A percentile compares a stretch with the other conserved stretches of the same genome.
Conservation (phyloP, 495 filamentous ascomycete species). For the Lepraria neglecta region DNA sequence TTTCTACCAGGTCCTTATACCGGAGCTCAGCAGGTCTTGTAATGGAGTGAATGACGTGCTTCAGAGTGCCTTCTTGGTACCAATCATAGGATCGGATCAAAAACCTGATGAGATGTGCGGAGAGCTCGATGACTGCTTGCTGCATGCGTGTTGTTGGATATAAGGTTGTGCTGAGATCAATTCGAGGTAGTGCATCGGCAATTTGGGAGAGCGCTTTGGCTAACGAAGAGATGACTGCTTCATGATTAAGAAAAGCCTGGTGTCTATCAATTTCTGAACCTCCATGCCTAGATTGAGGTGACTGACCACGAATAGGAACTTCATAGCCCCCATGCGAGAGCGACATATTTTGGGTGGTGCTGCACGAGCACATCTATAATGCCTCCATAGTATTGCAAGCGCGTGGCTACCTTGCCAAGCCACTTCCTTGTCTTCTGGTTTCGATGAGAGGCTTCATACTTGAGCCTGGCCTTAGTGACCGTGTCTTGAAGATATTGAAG, state of each 20-base stretch:
- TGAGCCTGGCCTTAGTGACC: too few relatives aligned
- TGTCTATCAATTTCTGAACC: too few relatives aligned
- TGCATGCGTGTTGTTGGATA: conserved; percentile 36
- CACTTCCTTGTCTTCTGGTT: conserved; percentile 7
- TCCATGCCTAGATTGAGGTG: too few relatives aligned
- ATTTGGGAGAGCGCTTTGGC: conserved; percentile 31
- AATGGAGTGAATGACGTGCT: conserved; percentile 26
- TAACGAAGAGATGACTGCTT: conserved; percentile 14
- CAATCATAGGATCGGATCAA: conserved; percentile 28
- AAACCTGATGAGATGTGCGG: conserved; percentile 35
- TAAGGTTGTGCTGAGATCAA: conserved; percentile 28
- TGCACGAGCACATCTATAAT: conserved; percentile 28
- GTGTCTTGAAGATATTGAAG: too few relatives aligned
- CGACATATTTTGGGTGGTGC: conserved; percentile 30
- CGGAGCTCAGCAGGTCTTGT: conserved; percentile 25
- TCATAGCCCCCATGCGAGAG: conserved; percentile 31
- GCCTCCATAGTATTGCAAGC: conserved; percentile 23
- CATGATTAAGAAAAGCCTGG: not conserved
- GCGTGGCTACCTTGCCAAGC: not conserved
- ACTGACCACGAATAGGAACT: conserved; percentile 30
- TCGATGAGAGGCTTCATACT: too few relatives aligned
- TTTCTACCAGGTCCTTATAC: conserved; percentile 29
- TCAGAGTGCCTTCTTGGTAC: conserved; percentile 31
- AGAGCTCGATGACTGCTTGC: conserved; percentile 29
- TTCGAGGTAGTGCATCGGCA: conserved; percentile 32